A percentile compares a stretch with the other conserved stretches of the same genome.
Evolutionary conservation across 78 protist species (phyloP).

Genomic region (Guillardia theta): DNA sequence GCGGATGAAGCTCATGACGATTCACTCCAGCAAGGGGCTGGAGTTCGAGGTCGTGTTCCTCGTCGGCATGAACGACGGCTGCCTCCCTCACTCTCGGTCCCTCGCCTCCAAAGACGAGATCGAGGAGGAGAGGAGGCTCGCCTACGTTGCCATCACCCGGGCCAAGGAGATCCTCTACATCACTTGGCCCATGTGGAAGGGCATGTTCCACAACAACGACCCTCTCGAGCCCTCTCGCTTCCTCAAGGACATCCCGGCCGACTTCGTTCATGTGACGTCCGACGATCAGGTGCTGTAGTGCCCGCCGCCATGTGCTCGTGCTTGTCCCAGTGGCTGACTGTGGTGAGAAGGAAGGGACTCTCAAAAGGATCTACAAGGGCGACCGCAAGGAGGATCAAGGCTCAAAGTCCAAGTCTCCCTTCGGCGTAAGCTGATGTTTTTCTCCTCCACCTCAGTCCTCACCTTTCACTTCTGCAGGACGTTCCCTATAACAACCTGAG

Average conservation of each 20-base stretch:
- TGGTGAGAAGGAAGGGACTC: too few relatives aligned
- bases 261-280: too few relatives aligned
- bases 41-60: conserved; percentile 8
- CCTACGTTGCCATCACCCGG: not conserved
- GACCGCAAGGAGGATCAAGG: too few relatives aligned
- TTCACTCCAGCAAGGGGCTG: not conserved
- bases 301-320: too few relatives aligned
- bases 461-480: too few relatives aligned
- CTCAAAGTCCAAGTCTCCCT: too few relatives aligned
- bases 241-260: not conserved
- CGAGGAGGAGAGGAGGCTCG: not conserved
- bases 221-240: not conserved
- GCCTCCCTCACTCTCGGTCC: not conserved
- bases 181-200: not conserved
- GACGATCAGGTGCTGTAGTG: too few relatives aligned
- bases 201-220: not conserved
- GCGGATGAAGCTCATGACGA: not conserved
- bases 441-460: too few relatives aligned
- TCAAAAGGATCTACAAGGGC: too few relatives aligned
- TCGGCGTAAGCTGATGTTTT: too few relatives aligned
- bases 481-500: too few relatives aligned
- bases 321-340: too few relatives aligned
- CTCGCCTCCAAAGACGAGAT: not conserved
- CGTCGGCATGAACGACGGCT: not conserved
- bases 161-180: not conserved